Percentiles rank a stretch among this genome's conserved stretches.
Evolutionary conservation across 495 filamentous ascomycete species (phyloP).

Genomic region (Cudoniella acicularis): DNA sequence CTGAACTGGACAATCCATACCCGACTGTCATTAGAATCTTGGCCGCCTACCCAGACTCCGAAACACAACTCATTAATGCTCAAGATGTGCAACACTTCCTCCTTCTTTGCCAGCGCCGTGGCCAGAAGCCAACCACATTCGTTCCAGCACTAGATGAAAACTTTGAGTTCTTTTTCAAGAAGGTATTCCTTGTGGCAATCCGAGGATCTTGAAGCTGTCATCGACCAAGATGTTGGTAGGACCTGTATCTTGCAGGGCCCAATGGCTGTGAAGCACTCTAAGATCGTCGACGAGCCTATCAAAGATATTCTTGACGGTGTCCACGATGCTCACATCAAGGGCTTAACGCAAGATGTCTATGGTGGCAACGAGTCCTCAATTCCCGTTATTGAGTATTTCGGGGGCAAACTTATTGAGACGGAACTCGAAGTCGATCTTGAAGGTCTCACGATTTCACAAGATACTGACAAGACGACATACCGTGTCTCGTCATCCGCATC

Average conservation of each 20-base stretch:
- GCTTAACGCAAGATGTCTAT: conserved; percentile 78
- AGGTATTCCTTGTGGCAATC: conserved; percentile 99
- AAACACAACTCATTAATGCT: conserved; percentile 90
- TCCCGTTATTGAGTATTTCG: conserved; percentile 91
- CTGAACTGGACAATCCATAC: conserved; percentile 81
- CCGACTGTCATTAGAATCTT: conserved; percentile 72
- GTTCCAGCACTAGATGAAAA: conserved; percentile 90
- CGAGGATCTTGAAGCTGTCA: conserved; percentile 92
- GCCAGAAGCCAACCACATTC: conserved; percentile 95
- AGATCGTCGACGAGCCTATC: conserved; percentile 82
- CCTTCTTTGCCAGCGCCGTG: conserved; percentile 83
- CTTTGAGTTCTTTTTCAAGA: conserved; percentile 99
- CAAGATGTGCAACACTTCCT: conserved; percentile 97
- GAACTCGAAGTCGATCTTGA: conserved; percentile 65
- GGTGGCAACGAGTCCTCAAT: conserved; percentile 65
- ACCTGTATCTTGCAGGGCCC: conserved; percentile 96
- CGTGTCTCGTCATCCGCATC: conserved; percentile 68
- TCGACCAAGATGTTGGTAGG: conserved; percentile 89
- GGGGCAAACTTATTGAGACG: conserved; percentile 69
- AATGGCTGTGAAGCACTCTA: conserved; percentile 88
- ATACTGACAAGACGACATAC: conserved; percentile 72
- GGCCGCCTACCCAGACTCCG: conserved; percentile 76
- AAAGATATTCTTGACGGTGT: conserved; percentile 89
- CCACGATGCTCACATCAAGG: conserved; percentile 79
- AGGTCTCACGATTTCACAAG: conserved; percentile 72